Evolutionary conservation across 345 rosid genomes (phyloP).

Genomic region (Populus tremula): DNA sequence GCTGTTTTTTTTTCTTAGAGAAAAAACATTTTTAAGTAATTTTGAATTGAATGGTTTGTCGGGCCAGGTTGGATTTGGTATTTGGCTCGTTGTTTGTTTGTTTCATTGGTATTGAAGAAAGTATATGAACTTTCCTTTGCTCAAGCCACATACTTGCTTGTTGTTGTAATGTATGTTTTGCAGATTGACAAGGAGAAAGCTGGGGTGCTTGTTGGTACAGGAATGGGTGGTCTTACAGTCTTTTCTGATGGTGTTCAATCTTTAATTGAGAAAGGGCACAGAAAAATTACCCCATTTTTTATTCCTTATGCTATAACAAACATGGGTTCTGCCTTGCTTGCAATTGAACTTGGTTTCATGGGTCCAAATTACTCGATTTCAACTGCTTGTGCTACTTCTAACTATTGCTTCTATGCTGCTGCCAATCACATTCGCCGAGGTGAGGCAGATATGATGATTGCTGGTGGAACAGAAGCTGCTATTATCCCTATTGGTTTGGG

Average conservation of each 20-base stretch:
- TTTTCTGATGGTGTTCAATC: constrained; percentile 84
- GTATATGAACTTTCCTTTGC: background rate
- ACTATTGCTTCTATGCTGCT: constrained; percentile 96
- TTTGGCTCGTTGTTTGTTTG: background rate
- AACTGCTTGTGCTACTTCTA: constrained; percentile 96
- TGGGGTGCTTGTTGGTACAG: constrained; percentile 97
- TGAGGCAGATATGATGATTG: constrained; percentile 97
- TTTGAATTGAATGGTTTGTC: background rate
- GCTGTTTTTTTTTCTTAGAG: background rate
- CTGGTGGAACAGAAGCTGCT: constrained; percentile 99
- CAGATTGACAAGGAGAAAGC: constrained; percentile 77
- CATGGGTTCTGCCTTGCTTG: constrained; percentile 95
- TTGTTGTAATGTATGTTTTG: constrained; percentile 18
- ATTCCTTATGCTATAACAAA: constrained; percentile 91
- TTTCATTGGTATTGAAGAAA: background rate
- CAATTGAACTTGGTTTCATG: constrained; percentile 93
- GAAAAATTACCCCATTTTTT: constrained; percentile 87
- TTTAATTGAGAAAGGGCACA: constrained; percentile 78
- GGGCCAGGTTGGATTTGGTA: background rate
- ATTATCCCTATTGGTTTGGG: constrained; percentile 95
- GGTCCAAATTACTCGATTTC: constrained; percentile 99
- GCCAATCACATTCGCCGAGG: constrained; percentile 98
- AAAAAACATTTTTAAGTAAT: too few species aligned
- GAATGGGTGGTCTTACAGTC: constrained; percentile 93
- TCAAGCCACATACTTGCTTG: background rate